phyloP scores from a whole-genome alignment of 352 stramenopile genomes.

The Peronospora farinosa region DNA sequence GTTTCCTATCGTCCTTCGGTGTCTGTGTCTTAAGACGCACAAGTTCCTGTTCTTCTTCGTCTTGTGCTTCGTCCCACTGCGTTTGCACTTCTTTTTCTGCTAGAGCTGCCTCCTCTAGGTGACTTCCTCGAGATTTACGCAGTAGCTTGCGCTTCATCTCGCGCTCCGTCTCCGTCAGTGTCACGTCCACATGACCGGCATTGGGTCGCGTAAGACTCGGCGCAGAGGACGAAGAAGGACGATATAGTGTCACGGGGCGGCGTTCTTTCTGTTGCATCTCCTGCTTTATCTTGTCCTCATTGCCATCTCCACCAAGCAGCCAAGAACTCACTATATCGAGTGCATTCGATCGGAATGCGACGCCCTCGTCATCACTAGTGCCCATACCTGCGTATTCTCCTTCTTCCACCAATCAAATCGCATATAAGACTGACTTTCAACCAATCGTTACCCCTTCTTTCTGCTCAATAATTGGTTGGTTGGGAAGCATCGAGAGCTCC shows the following conservation, averaged over 20 bases:
- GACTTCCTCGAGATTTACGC: constrained; percentile 41
- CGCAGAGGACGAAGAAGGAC: constrained; percentile 28
- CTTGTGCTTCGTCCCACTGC: constrained; percentile 31
- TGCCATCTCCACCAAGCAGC: constrained; percentile 34
- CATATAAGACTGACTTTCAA: constrained; percentile 1
- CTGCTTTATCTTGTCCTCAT: constrained; percentile 3
- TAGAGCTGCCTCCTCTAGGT: constrained; percentile 30
- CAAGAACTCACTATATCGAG: constrained; percentile 65
- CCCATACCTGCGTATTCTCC: background rate
- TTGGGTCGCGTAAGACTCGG: constrained; percentile 32
- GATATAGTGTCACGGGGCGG: constrained; percentile 48
- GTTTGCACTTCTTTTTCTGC: constrained; percentile 26
- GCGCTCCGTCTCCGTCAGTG: constrained; percentile 53
- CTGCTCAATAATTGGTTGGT: constrained; percentile 33
- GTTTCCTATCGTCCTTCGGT: constrained; percentile 38
- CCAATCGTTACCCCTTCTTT: constrained; percentile 6
- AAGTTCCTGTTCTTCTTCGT: constrained; percentile 60
- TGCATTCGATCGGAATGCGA: constrained; percentile 46
- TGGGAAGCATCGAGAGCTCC: too few species aligned
- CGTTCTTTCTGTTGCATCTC: constrained; percentile 9
- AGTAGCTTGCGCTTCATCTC: constrained; percentile 72
- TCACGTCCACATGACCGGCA: constrained; percentile 4
- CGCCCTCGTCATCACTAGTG: constrained; percentile 40
- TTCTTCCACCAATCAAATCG: constrained; percentile 11
- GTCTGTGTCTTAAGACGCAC: constrained; percentile 33